phyloP scores from a whole-genome alignment of 2,329 filamentous ascomycete species.

The Ophiostoma tasmaniense region DNA sequence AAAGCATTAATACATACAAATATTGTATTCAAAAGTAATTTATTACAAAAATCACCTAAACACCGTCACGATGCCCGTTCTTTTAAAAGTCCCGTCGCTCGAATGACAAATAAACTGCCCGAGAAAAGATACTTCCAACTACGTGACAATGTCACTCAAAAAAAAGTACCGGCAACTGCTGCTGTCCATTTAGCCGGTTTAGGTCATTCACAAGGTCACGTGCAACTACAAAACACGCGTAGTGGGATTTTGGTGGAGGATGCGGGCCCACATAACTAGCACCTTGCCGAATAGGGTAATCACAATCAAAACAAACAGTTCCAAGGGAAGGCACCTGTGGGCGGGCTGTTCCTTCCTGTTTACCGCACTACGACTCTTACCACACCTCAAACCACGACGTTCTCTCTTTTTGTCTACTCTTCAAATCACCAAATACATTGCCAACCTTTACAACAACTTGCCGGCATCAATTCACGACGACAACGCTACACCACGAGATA shows the following conservation, averaged over 20 bases:
- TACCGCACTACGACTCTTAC: slow-evolving; percentile 6
- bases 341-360: slow-evolving; percentile 6
- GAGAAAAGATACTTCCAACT: too few species aligned
- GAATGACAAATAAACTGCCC: too few species aligned
- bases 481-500: background rate
- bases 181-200: background rate
- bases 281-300: slow-evolving; percentile 17
- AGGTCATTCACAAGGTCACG: background rate
- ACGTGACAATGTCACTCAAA: too few species aligned
- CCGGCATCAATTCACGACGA: background rate
- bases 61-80: too few species aligned
- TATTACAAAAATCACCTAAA: too few species aligned
- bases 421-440: background rate
- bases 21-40: too few species aligned
- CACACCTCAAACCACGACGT: background rate
- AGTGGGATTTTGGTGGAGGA: slow-evolving; percentile 1
- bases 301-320: slow-evolving; percentile 23
- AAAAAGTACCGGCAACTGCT: too few species aligned
- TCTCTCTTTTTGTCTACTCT: background rate
- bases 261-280: slow-evolving; percentile 5
- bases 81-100: too few species aligned
- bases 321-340: background rate
- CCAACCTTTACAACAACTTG: background rate
- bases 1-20: too few species aligned
- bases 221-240: background rate